These are phyloP conservation scores for Baudoinia panamericana DNA, from an alignment of 495 filamentous ascomycete species.

Conservation along the genomic window DNA sequence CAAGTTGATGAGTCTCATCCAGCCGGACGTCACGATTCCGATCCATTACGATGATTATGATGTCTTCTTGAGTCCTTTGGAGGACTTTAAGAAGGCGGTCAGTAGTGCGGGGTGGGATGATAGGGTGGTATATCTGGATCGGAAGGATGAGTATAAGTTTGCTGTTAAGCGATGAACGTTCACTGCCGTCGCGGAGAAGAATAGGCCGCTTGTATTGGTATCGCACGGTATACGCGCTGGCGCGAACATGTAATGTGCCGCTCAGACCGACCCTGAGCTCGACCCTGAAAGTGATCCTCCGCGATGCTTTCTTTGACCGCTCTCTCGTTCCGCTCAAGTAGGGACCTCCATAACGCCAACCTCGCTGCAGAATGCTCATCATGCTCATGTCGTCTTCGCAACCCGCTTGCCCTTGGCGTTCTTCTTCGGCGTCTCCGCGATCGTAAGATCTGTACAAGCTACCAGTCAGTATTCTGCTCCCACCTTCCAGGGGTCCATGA, in stretches of 20 bases:
- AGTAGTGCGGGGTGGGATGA: slow-evolving; percentile 37
- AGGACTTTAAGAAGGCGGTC: slow-evolving; percentile 48
- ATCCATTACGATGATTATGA: slow-evolving; percentile 60
- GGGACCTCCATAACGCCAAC: slow-evolving; percentile 7
- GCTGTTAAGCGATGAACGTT: slow-evolving; percentile 30
- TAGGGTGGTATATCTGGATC: slow-evolving; percentile 49
- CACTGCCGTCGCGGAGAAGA: too few species aligned
- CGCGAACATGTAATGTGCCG: too few species aligned
- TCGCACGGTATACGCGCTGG: too few species aligned
- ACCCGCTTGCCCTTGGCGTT: slow-evolving; percentile 46
- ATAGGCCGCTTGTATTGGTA: slow-evolving; percentile 1
- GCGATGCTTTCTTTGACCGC: too few species aligned
- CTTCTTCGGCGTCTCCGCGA: slow-evolving; percentile 65
- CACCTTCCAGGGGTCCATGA: too few species aligned
- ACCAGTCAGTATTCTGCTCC: slow-evolving; percentile 23
- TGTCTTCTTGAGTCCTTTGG: slow-evolving; percentile 44
- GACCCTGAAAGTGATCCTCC: too few species aligned
- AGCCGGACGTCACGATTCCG: slow-evolving; percentile 54
- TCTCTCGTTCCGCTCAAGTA: neutral
- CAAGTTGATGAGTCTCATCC: slow-evolving; percentile 44
- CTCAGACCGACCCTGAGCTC: neutral
- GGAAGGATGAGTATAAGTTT: slow-evolving; percentile 47
- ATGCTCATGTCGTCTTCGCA: slow-evolving; percentile 12
- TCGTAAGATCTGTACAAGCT: slow-evolving; percentile 48
- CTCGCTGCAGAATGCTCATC: neutral